Conservation (phyloP, 163 green algal species). For the Prototheca wickerhamii region DNA sequence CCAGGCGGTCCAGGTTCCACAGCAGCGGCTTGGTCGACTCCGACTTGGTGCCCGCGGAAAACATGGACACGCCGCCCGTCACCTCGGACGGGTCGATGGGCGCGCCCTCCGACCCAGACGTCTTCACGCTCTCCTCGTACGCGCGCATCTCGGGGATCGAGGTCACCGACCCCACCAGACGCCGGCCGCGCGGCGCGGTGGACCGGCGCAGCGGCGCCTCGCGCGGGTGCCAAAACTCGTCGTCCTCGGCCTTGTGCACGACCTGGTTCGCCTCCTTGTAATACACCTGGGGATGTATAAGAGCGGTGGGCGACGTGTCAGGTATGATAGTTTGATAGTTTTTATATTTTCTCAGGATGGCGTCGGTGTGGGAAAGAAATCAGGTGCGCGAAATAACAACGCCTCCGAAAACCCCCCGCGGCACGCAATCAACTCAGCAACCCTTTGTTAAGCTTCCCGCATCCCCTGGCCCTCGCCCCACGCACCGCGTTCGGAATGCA, state of each 20-base stretch:
- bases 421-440: too few relatives aligned
- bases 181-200: not conserved
- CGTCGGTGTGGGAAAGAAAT: too few relatives aligned
- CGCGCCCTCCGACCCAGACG: not conserved
- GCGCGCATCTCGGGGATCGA: not conserved
- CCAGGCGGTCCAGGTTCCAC: constrained; percentile 34
- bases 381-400: too few relatives aligned
- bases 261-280: constrained; percentile 10
- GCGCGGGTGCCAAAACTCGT: constrained; percentile 5
- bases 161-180: not conserved
- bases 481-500: constrained; percentile 21
- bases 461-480: not conserved
- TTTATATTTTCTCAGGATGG: too few relatives aligned
- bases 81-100: not conserved
- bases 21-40: constrained; percentile 12
- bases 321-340: not conserved
- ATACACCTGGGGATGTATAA: not conserved
- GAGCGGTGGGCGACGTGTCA: not conserved
- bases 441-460: too few relatives aligned
- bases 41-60: not conserved
- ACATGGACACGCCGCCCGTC: not conserved
- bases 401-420: too few relatives aligned
- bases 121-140: not conserved
- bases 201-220: too few relatives aligned
- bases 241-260: constrained; percentile 21